phyloP scores from a whole-genome alignment of 805 yeast species.

The Zygosaccharomyces kombuchaensis region DNA sequence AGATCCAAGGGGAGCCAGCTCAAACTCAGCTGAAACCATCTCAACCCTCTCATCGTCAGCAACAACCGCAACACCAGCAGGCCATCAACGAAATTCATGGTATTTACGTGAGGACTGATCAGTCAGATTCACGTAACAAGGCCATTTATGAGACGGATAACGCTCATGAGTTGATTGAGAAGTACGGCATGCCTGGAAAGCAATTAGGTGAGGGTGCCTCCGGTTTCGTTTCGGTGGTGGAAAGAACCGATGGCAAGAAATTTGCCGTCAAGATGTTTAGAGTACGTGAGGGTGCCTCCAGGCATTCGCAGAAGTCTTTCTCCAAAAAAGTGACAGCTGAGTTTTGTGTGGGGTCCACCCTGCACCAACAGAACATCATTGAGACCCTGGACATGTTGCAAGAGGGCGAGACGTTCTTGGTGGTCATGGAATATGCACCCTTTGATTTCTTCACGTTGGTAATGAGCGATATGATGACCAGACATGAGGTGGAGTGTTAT shows the following conservation, averaged over 20 bases:
- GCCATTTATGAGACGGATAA: constrained; percentile 39
- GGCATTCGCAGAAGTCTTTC: constrained; percentile 46
- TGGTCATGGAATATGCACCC: constrained; percentile 91
- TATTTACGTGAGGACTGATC: constrained; percentile 11
- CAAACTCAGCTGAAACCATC: constrained; percentile 1
- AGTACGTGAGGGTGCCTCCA: constrained; percentile 40
- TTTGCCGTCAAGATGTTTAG: constrained; percentile 89
- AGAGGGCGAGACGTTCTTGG: constrained; percentile 58
- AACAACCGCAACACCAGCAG: constrained; percentile 1
- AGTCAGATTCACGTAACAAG: constrained; percentile 22
- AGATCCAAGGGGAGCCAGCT: constrained; percentile 26
- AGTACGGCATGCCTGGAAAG: constrained; percentile 72
- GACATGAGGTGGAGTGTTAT: constrained; percentile 70
- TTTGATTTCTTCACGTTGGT: constrained; percentile 90
- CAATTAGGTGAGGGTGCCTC: constrained; percentile 91
- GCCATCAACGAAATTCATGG: constrained; percentile 8
- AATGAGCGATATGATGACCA: constrained; percentile 78
- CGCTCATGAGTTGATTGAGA: constrained; percentile 44
- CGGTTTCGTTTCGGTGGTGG: constrained; percentile 82
- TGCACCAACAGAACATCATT: constrained; percentile 75
- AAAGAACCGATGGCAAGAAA: constrained; percentile 54
- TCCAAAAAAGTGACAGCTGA: constrained; percentile 76
- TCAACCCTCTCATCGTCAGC: constrained; percentile 1
- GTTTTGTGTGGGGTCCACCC: constrained; percentile 71
- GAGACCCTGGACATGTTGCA: constrained; percentile 75